Evolutionary conservation across 2,329 filamentous ascomycete species (phyloP), one percentile per base, ranked within the genome.

Genomic region (Trichoderma guizhouense): DNA sequence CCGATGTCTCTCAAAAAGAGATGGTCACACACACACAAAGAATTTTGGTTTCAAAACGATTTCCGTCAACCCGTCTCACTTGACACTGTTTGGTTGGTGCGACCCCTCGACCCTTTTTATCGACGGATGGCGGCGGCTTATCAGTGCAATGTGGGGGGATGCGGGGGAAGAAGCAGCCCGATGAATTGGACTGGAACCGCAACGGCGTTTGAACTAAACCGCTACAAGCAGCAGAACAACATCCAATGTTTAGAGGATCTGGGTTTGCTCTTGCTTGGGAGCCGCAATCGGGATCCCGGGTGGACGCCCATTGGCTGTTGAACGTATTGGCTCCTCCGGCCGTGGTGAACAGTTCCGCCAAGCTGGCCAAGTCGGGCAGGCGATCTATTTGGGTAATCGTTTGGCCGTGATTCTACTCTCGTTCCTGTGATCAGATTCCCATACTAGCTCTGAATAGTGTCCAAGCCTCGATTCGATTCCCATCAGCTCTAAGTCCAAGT

Each of bases 41-140:
- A 6, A 36, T 7, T 36, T 36, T 36, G 34, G 43, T 21, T 47
- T 21, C 43, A 43, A 21, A 21, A 51, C 43, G 43, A 51, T 47
- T 21, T 12, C 47, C n/a, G 47, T 24, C 47, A 51, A 21, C 5
- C 47, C 21, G 43, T 51, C 43, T 51, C 30, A 18, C n/a, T n/a
- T n/a, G n/a, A n/a, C 47, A 9, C n/a, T 24, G 39, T n/a, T 43
- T 18, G 63, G 63, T 26, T 51, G 43, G 63, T 55, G 63, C 64
- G 64, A 57, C 64, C 39, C 39, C 21, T 58, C 24, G 14, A n/a
- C 26, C 36, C 61, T 60, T 71, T 70, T 55, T 71, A 72, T 72
- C 67, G 39, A 39, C 71, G 71, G 71, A 60, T 73, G 63, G 53
- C 57, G 43, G 62, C 68, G 71, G 71, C 71, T 73, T 73, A 73